Percentiles rank a stretch among this genome's conserved stretches.
Evolutionary conservation across 2,329 filamentous ascomycete genomes (phyloP).

Genomic region (Trichoderma asperellum): DNA sequence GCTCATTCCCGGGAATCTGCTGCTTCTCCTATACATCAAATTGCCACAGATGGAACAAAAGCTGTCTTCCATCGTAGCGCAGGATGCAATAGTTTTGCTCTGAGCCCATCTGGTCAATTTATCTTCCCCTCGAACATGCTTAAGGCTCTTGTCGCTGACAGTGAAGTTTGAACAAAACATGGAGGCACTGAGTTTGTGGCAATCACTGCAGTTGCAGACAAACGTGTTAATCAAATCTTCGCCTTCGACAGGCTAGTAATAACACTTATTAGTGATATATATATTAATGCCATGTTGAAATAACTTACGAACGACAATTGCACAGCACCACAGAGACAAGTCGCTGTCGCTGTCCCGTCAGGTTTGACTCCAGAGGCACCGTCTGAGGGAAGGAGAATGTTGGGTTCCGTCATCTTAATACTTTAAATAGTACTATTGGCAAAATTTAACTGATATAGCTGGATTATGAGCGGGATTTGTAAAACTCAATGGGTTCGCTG

Average conservation of each 20-base stretch:
- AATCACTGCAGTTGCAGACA: neutral
- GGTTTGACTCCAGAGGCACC: neutral
- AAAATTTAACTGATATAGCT: neutral
- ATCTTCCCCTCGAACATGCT: neutral
- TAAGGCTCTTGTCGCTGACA: neutral
- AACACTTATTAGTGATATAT: slow-evolving; percentile 18
- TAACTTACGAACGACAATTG: slow-evolving; percentile 22
- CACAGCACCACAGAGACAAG: slow-evolving; percentile 16
- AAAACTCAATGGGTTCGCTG: neutral
- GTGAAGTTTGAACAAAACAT: neutral
- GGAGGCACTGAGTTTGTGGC: neutral
- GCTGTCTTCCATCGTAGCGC: neutral
- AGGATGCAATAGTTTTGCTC: neutral
- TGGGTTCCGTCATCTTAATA: neutral
- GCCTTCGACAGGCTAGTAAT: neutral
- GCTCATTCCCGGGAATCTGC: neutral
- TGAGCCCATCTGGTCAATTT: neutral
- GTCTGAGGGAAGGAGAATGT: neutral
- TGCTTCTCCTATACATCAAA: neutral
- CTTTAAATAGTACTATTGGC: neutral
- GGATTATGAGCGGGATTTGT: neutral
- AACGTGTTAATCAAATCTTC: neutral
- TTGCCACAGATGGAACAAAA: neutral
- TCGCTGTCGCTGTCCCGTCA: slow-evolving; percentile 26
- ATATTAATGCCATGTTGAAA: neutral